Base-by-base conservation (phyloP, 2,329 filamentous ascomycete genomes). In the Pseudonectria buxi region DNA sequence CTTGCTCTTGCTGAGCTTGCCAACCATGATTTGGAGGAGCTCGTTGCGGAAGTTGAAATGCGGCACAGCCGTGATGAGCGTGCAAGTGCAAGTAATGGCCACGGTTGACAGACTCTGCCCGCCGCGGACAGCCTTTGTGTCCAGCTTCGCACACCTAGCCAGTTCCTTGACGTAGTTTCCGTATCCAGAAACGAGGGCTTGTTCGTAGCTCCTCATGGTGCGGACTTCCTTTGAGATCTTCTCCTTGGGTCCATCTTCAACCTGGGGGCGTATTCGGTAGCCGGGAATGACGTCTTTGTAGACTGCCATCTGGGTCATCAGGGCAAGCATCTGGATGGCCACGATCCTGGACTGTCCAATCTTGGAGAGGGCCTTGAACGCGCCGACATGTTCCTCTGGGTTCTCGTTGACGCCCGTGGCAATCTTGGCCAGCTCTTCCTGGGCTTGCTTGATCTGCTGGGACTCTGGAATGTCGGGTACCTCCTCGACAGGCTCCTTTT, bases 11-110 rank as follows among this genome's bases (percentile, higher is more conserved):
- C 86, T 88, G 25, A 98, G 70, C 58, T 92, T 92, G 48, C 80
- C 79, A 14, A 95, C 81, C 11, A 98, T 58, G 39, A 96, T 90
- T 61, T 86, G 87, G 42, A 98, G 66, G 35, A 98, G 68, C 35
- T 98, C 90, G 32, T 72, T 75, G 27, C 92, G 82, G 62, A 94
- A 95, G 68, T 98, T 98, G 76, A 98, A 98, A 65, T 98, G 94
- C 4, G 92, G 86, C 1, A 95, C 88, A 2, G 83, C 72, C 14
- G 76, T 77, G 27, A 96, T 64, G 12, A 98, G 72, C 22, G 76
- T 83, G 61, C 88, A 95, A 2, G 84, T 82, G 57, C 92, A 98
- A 28, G 79, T 82, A 38, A 95, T 81, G 4, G 92, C 90, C 16
- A 95, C 74, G 34, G 72, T 83, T 6, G 80, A 76, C 15, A 95